Conservation (phyloP, 192 early-diverging fungal genomes). For the Coemansia guatemalensis region DNA sequence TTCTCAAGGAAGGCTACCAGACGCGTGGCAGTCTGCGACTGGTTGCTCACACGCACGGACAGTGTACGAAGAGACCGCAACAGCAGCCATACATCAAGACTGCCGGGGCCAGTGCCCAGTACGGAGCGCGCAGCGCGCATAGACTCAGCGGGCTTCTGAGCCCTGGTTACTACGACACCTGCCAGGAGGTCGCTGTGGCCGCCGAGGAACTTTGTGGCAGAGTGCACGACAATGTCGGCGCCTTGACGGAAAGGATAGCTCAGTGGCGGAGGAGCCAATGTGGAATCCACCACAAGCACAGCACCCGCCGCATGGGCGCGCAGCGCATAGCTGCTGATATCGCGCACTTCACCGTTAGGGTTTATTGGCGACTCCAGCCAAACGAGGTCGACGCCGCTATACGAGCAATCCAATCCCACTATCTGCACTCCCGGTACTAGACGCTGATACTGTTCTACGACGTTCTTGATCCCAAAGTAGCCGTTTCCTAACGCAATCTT, state of each 20-base stretch:
- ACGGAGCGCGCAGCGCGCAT: conserved; percentile 53
- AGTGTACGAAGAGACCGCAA: conserved; percentile 63
- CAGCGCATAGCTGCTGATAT: conserved; percentile 42
- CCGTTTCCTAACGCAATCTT: conserved; percentile 35
- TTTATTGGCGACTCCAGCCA: conserved; percentile 65
- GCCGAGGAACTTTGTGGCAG: conserved; percentile 69
- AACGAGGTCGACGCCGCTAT: conserved; percentile 56
- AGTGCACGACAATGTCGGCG: conserved; percentile 69
- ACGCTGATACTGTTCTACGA: conserved; percentile 30
- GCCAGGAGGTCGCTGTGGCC: conserved; percentile 72
- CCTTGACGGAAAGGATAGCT: conserved; percentile 61
- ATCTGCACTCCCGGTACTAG: conserved; percentile 25
- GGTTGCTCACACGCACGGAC: conserved; percentile 61
- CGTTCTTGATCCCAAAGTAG: conserved; percentile 35
- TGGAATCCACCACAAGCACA: conserved; percentile 61
- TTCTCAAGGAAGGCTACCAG: conserved; percentile 57
- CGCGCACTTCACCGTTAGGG: conserved; percentile 59
- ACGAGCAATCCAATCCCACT: conserved; percentile 33
- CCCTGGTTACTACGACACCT: conserved; percentile 59
- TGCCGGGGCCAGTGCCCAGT: conserved; percentile 62
- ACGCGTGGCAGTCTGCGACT: conserved; percentile 56
- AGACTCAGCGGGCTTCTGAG: conserved; percentile 29
- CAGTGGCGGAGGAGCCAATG: conserved; percentile 72
- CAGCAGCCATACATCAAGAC: conserved; percentile 66
- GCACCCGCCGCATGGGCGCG: conserved; percentile 55